A percentile compares a stretch with the other conserved stretches of the same genome.
phyloP scores from a whole-genome alignment of 257 asterid genomes.

The Penstemon davidsonii region DNA sequence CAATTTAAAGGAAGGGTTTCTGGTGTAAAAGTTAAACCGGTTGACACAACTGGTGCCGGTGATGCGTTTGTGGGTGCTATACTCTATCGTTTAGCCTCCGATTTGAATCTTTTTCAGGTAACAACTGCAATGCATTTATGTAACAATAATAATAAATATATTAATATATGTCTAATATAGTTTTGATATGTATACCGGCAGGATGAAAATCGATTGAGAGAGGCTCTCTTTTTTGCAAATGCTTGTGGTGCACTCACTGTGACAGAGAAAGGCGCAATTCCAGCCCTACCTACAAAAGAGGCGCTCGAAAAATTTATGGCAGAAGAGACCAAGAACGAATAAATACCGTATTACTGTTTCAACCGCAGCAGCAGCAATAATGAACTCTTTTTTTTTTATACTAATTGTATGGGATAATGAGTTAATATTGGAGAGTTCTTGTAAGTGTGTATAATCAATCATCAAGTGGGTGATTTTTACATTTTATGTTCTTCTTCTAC shows the following conservation, averaged over 20 bases:
- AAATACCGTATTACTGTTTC: too few relatives aligned
- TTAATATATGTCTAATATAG: background rate
- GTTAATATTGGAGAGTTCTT: too few relatives aligned
- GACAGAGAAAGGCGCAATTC: slow-evolving; percentile 82
- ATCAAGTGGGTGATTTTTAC: too few relatives aligned
- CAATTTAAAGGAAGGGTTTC: slow-evolving; percentile 78
- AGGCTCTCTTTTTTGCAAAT: slow-evolving; percentile 72
- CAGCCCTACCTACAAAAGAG: slow-evolving; percentile 77
- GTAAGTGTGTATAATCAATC: too few relatives aligned
- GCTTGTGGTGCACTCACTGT: slow-evolving; percentile 95
- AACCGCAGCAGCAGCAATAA: too few relatives aligned
- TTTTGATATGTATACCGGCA: slow-evolving; percentile 32
- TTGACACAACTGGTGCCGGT: slow-evolving; percentile 95
- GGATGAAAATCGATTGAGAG: slow-evolving; percentile 69
- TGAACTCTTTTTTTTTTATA: too few relatives aligned
- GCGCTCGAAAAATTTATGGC: slow-evolving; percentile 50
- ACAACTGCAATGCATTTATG: background rate
- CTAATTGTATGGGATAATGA: too few relatives aligned
- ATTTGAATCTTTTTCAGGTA: slow-evolving; percentile 63
- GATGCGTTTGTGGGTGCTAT: slow-evolving; percentile 89
- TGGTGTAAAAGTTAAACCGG: slow-evolving; percentile 59
- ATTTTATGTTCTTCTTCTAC: too few relatives aligned
- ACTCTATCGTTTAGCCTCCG: slow-evolving; percentile 60
- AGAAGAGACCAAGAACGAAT: slow-evolving; percentile 1
- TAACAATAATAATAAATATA: background rate